Base-by-base conservation (phyloP, 768 basidiomycete species). In the Mycena haematopus region DNA sequence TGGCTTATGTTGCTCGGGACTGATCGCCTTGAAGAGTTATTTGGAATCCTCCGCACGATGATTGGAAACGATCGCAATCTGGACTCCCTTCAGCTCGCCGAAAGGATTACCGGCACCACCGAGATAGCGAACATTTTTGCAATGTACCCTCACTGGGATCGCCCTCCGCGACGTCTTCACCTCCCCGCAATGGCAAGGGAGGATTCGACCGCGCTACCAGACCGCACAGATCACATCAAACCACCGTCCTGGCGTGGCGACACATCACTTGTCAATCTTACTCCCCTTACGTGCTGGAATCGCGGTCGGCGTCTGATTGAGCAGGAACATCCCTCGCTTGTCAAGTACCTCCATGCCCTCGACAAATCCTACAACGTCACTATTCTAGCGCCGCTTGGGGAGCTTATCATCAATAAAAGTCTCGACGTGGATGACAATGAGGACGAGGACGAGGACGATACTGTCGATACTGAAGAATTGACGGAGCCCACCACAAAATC, bases 71-170 rank as follows among this genome's bases (percentile, higher is more conserved):
- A 79, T 50, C 54, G 68, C 1, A 75, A 75, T 45, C 29, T 72
- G 8, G 73, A 77, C 40, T 25, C 68, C 0, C 60, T 69, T 21
- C 70, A 71, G 29, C 70, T 79, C 19, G 70, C 54, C 0, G 51
- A 29, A 9, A 66, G 76, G 1, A 58, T 78, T 8, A 64, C 73
- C 19, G 74, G 74, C 1, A 76, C 75, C 0, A 73, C 71, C 0
- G 71, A 79, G 45, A 69, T 77, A 0, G 63, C 75, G 0, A 74
- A 69, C 27, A 80, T 80, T 13, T 71, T 79, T 10, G 76, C 72
- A 0, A 65, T 71, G 56, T 70, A 79, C 65, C 78, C 78, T 1
- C 68, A 79, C 2, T 81, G 79, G 78, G 79, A 79, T 51, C 65
- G 71, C 1, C 24, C 68, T 10, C 76, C 77, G 21, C 71, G 72